phyloP scores from a whole-genome alignment of 2,329 filamentous ascomycete species.

The Botrytis porri region DNA sequence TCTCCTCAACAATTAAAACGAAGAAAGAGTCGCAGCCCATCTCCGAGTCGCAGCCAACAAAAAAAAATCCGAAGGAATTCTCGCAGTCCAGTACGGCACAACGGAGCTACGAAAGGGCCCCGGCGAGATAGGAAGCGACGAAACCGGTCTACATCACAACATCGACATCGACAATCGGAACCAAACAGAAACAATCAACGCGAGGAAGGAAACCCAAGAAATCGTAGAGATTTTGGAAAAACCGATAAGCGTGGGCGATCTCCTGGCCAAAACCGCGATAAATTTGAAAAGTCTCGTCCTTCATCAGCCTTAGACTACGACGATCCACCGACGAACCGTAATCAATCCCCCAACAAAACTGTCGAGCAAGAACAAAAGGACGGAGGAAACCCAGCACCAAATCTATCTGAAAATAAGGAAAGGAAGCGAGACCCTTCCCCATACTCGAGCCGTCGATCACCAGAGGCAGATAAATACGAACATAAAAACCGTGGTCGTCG shows the following conservation, averaged over 20 bases:
- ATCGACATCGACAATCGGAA: slow-evolving; percentile 34
- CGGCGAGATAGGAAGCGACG: slow-evolving; percentile 34
- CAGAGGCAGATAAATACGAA: slow-evolving; percentile 35
- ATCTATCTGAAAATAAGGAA: slow-evolving; percentile 28
- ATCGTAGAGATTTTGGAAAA: slow-evolving; percentile 29
- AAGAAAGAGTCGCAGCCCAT: slow-evolving; percentile 38
- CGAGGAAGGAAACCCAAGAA: slow-evolving; percentile 30
- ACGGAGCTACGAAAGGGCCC: slow-evolving; percentile 27
- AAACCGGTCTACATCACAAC: slow-evolving; percentile 31
- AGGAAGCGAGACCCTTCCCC: slow-evolving; percentile 29
- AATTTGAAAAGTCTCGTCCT: slow-evolving; percentile 26
- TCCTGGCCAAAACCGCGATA: slow-evolving; percentile 32
- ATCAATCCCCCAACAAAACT: slow-evolving; percentile 25
- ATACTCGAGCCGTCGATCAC: slow-evolving; percentile 27
- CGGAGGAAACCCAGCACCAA: slow-evolving; percentile 29
- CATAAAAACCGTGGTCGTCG: slow-evolving; percentile 32
- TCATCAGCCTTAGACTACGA: slow-evolving; percentile 20
- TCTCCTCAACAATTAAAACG: slow-evolving; percentile 38
- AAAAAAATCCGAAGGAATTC: slow-evolving; percentile 37
- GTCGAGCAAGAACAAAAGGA: slow-evolving; percentile 24
- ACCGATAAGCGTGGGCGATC: slow-evolving; percentile 35
- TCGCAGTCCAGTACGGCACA: slow-evolving; percentile 35
- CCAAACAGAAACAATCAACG: slow-evolving; percentile 26
- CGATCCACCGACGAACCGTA: slow-evolving; percentile 23
- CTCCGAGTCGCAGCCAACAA: slow-evolving; percentile 36